These are phyloP conservation scores for Leccinum ochraceum DNA, from an alignment of 768 basidiomycete genomes.

Conservation along the genomic window DNA sequence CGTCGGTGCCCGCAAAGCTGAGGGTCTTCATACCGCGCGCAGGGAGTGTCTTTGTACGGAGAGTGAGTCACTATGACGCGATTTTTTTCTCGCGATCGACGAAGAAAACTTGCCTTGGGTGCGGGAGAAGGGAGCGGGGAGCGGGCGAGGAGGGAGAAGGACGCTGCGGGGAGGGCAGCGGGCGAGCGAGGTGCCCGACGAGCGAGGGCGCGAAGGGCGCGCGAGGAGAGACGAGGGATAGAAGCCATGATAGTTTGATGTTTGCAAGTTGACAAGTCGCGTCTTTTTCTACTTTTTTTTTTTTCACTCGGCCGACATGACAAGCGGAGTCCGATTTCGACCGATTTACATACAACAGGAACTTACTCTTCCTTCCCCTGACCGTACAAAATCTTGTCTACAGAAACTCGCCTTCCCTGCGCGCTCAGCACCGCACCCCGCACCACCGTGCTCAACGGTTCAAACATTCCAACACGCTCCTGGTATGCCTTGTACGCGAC, in stretches of 20 bases:
- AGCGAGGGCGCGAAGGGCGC: constrained; percentile 62
- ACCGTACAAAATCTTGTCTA: constrained; percentile 48
- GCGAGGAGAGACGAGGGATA: constrained; percentile 59
- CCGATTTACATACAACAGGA: constrained; percentile 10
- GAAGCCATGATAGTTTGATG: constrained; percentile 51
- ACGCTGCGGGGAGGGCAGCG: constrained; percentile 49
- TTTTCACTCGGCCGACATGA: constrained; percentile 15
- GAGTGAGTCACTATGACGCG: constrained; percentile 5
- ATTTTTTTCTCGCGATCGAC: constrained; percentile 21
- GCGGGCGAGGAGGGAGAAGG: constrained; percentile 68
- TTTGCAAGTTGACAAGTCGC: constrained; percentile 12
- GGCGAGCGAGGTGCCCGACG: constrained; percentile 62
- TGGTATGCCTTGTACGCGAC: constrained; percentile 70
- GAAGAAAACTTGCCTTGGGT: constrained; percentile 34
- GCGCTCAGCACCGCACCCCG: constrained; percentile 43
- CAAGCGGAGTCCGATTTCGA: constrained; percentile 4
- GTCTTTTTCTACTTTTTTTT: constrained; percentile 15
- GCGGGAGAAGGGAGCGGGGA: constrained; percentile 34
- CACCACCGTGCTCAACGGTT: constrained; percentile 47
- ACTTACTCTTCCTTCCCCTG: constrained; percentile 28
- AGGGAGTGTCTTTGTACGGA: constrained; percentile 38
- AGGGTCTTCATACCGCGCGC: constrained; percentile 90
- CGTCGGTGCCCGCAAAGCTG: constrained; percentile 93
- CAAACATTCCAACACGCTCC: constrained; percentile 80
- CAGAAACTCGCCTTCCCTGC: constrained; percentile 37